Conservation (phyloP, 495 filamentous ascomycete genomes). For the Amphirosellinia nigrospora region DNA sequence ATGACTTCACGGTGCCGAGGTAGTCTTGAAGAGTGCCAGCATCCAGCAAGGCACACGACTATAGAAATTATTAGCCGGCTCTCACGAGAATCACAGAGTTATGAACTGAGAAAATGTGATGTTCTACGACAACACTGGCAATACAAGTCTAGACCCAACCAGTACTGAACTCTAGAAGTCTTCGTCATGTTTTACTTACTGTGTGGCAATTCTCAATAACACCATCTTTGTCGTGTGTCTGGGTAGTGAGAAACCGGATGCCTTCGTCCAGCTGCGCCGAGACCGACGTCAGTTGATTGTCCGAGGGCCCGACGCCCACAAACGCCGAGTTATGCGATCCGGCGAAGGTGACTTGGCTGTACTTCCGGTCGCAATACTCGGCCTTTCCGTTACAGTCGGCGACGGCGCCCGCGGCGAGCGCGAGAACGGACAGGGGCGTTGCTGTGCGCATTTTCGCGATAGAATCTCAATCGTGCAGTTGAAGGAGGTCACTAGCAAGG, state of each 20-base stretch:
- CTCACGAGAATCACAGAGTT: too few relatives aligned
- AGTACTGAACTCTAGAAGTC: not conserved
- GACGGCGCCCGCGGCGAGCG: slow-evolving; percentile 31
- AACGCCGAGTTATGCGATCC: slow-evolving; percentile 85
- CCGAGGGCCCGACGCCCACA: slow-evolving; percentile 61
- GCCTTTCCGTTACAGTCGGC: slow-evolving; percentile 73
- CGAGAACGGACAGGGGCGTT: slow-evolving; percentile 27
- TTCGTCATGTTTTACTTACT: slow-evolving; percentile 6
- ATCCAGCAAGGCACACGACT: slow-evolving; percentile 70
- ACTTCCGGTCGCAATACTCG: slow-evolving; percentile 73
- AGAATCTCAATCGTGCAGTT: not conserved
- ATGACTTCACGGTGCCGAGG: slow-evolving; percentile 65
- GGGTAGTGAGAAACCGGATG: slow-evolving; percentile 81
- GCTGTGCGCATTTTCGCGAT: slow-evolving; percentile 31
- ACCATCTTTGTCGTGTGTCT: slow-evolving; percentile 65
- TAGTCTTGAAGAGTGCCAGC: slow-evolving; percentile 71
- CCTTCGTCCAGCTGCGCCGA: slow-evolving; percentile 77
- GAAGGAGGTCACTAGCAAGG: not conserved
- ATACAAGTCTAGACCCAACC: not conserved
- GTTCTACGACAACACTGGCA: not conserved
- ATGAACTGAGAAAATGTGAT: not conserved
- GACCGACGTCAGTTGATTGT: slow-evolving; percentile 72
- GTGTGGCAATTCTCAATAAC: slow-evolving; percentile 65
- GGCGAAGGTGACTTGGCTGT: slow-evolving; percentile 79
- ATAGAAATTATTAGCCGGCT: not conserved